Base-by-base conservation (phyloP, 2,329 filamentous ascomycete genomes). In the Ascochyta clinopodiicola region DNA sequence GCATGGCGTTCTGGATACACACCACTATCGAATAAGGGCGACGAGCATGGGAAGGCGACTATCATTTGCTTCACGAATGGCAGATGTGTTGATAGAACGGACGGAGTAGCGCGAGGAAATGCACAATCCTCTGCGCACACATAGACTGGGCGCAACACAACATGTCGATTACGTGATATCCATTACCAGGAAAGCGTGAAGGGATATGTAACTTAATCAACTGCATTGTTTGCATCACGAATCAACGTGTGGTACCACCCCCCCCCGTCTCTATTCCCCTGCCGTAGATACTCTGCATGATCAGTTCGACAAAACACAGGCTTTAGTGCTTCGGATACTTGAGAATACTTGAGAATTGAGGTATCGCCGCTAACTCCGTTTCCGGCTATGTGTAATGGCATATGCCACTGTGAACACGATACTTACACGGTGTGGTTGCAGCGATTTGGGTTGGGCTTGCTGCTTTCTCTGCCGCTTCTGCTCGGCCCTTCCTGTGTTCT, bases 1-100 rank as follows among this genome's bases (percentile, higher is more conserved):
- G 59, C 64, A 62, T 61, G 64, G 64, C 64, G 64, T 69, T 69
- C 55, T 65, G 59, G 63, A 53, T 46, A 52, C 47, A 51, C 52
- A 51, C 32, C 46, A 51, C 34, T 57, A 43, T 52, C 51, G 44
- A 43, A 44, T 52, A 51, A 6, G 21, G 46, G 47, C 46, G 46
- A 51, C 43, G 40, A 49, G 31, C 29, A 42, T 44, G 25, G 45
- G 29, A 39, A 24, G 39, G 45, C 52, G 19, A 39, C 21, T 47
- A 25, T 43, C 19, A 22, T n/a, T 32, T 51, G 39, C 40, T 19
- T 42, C 21, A 31, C 34, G n/a, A 39, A 39, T 6, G 17, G 39
- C 27, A 27, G 32, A 3, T 48, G 39, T 48, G 37, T 46, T 45
- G 37, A 51, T 46, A 56, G 24, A 24, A 50, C 9, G 34, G 35